Evolutionary conservation across 768 basidiomycete genomes (phyloP).

Genomic region (Auriscalpium vulgare): DNA sequence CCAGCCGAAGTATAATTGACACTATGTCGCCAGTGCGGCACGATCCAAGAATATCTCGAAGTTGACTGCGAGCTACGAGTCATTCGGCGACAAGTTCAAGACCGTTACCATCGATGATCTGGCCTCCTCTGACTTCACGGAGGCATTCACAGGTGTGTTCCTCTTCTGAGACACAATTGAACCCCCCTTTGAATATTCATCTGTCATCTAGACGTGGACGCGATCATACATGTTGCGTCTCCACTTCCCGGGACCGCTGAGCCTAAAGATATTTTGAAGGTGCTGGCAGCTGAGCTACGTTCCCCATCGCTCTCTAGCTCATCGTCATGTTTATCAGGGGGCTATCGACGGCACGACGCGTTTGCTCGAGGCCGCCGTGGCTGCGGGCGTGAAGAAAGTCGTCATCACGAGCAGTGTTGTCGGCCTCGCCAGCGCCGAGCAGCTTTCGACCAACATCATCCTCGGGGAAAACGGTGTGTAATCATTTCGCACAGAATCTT

Average conservation of each 20-base stretch:
- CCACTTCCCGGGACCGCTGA: neutral
- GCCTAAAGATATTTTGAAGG: neutral
- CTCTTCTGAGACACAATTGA: neutral
- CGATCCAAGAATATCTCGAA: slow-evolving; percentile 5
- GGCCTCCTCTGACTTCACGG: slow-evolving; percentile 11
- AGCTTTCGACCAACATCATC: neutral
- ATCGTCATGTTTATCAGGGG: neutral
- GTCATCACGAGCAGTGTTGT: neutral
- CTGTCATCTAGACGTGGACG: neutral
- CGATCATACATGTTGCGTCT: neutral
- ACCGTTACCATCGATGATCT: slow-evolving; percentile 11
- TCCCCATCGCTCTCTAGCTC: neutral
- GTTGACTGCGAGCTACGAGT: neutral
- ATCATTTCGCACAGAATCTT: too few species aligned
- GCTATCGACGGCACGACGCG: neutral
- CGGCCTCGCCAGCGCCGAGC: neutral
- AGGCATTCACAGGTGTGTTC: slow-evolving; percentile 8
- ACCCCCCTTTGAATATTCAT: neutral
- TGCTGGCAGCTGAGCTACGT: neutral
- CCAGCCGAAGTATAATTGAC: neutral
- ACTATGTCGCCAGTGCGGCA: slow-evolving; percentile 3
- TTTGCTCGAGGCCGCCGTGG: neutral
- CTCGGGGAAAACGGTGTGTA: slow-evolving; percentile 1
- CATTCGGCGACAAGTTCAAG: slow-evolving; percentile 3
- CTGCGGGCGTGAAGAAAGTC: neutral